Base-by-base conservation (phyloP, 257 asterid species). In the Capsicum baccatum region DNA sequence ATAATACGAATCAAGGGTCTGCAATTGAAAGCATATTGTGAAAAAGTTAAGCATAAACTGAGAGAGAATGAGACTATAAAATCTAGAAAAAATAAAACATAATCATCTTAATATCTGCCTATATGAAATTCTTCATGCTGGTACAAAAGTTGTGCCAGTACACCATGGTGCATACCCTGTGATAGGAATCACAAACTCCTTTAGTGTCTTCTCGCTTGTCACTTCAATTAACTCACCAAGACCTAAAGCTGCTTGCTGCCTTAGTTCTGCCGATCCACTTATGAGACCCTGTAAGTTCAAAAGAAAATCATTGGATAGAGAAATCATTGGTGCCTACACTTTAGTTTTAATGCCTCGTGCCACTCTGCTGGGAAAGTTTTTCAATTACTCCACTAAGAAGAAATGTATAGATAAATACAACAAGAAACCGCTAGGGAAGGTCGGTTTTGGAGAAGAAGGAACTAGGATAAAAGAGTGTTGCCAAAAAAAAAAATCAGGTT, bases 1-100 rank as follows among this genome's bases (percentile, higher is more conserved):
- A 97, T 93, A 83, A 97, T 95, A 85, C 99, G 98, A 87, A 97
- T 97, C 87, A 97, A 89, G n/a, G 99, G 99, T 87, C 99, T 97
- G 87, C 82, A 91, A 59, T 85, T 78, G 81, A 78, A 76, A 76
- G 81, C 48, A 76, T 76, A 76, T 54, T 52, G 21, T 16, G 37
- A 54, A 56, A 17, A 50, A 50, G 50, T 26, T 78, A 9, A 54
- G 82, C 48, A 54, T 78, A 26, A 19, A 47, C 82, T 26, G 64
- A 14, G 82, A 78, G 64, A 54, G 7, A 54, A 54, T 33, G 48
- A 54, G 62, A 54, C 21, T 78, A 54, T 33, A 14, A 76, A 52
- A 33, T 78, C 64, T 78, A 33, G 50, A 78, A 78, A 55, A 55
- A 21, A 78, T 5, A 26, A 33, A 78, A 54, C 13, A 26, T 54